Base-by-base conservation (phyloP, 2,329 filamentous ascomycete species). In the Arthrobotrys iridis region DNA sequence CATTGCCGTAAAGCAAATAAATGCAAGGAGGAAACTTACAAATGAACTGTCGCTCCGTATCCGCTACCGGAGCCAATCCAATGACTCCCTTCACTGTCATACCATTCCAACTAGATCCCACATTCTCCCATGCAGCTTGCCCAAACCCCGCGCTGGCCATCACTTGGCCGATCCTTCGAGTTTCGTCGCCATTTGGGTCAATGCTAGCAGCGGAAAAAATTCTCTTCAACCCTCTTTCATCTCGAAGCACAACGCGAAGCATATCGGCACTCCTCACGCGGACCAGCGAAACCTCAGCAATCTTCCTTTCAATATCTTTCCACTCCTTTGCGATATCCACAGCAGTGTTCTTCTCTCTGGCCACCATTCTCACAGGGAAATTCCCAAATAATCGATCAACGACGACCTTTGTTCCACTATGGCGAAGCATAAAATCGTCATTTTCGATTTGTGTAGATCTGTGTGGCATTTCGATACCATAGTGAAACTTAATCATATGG, bases 391-490 rank as follows among this genome's bases (percentile, higher is more conserved):
- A 63, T 7, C 76, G 63, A 45, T 79, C 77, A 11, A 80, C 73
- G 8, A 77, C 50, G 11, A 79, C 76, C 13, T 74, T 72, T 1
- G 79, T 79, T 7, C 79, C 79, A 18, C 30, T 6, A 15, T 35
- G 83, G 6, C 85, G 79, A 4, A 92, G 79, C 52, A 85, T 84
- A 48, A 91, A 86, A 55, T 89, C 86, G 5, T 85, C 81, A 8
- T 85, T 84, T 3, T 88, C 77, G 1, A 76, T 20, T 22, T 65
- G 57, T n/a, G n/a, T n/a, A n/a, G n/a, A n/a, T 2, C 68, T 77
- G 2, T 60, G 50, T 33, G 70, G 62, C n/a, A 79, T 18, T 1
- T 60, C 60, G 2, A 68, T 64, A 5, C 77, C 77, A 55, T 79
- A 80, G 10, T 78, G 72, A 24, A 77, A 77, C 2, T 77, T 71